Percentiles rank a stretch among this genome's conserved stretches.
phyloP scores from a whole-genome alignment of 2,329 filamentous ascomycete genomes.

The Rhexocercosporidium sp. region DNA sequence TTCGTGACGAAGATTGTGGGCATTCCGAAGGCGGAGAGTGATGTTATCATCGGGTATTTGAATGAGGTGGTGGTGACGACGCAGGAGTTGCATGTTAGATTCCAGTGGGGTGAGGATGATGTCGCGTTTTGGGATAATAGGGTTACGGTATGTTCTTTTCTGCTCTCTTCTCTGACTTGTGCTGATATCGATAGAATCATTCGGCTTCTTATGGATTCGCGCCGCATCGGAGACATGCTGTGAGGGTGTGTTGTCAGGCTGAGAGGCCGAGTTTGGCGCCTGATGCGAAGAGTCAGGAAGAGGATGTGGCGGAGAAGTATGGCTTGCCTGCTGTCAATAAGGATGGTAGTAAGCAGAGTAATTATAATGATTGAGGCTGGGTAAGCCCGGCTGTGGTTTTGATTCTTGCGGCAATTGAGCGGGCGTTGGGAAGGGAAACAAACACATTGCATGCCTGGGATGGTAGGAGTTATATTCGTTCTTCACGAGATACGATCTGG shows the following conservation, averaged over 20 bases:
- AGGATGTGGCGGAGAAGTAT: constrained; percentile 53
- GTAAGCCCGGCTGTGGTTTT: neutral
- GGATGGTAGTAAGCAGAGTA: constrained; percentile 58
- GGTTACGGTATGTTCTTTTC: constrained; percentile 40
- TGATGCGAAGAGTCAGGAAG: constrained; percentile 55
- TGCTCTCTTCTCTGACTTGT: neutral
- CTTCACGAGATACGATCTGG: constrained; percentile 8
- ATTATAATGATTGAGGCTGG: constrained; percentile 58
- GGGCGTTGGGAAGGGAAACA: neutral
- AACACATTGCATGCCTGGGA: neutral
- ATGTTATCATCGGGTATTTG: constrained; percentile 56
- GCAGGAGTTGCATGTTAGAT: constrained; percentile 72
- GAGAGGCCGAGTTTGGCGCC: constrained; percentile 41
- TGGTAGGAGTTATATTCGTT: neutral
- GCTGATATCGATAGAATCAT: constrained; percentile 50
- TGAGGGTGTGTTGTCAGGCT: constrained; percentile 42
- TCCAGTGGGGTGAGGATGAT: constrained; percentile 67
- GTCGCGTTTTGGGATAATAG: constrained; percentile 74
- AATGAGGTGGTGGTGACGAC: constrained; percentile 60
- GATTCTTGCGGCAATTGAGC: constrained; percentile 10
- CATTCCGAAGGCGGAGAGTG: constrained; percentile 59
- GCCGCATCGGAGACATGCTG: constrained; percentile 60
- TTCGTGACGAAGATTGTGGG: constrained; percentile 64
- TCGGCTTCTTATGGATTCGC: constrained; percentile 61
- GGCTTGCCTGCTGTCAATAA: constrained; percentile 58